A percentile compares a stretch with the other conserved stretches of the same genome.
These are phyloP conservation scores for Takakia lepidozioides DNA, from an alignment of 225 moss, liverwort and hornwort species.

Conservation along the genomic window DNA sequence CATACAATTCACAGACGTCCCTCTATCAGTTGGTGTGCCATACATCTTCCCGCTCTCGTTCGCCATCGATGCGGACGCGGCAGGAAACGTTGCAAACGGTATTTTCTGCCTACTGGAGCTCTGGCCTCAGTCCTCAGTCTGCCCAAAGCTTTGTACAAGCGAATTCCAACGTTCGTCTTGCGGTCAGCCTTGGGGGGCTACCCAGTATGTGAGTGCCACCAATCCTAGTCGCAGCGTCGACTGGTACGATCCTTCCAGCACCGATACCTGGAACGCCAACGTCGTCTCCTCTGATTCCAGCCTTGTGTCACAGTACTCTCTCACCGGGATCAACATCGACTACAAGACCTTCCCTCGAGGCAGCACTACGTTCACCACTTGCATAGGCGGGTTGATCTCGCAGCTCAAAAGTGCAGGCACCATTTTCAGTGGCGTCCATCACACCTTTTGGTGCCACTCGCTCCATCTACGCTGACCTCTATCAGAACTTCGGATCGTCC, in stretches of 20 bases:
- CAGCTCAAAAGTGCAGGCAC: conserved; percentile 6
- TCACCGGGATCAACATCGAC: conserved; percentile 34
- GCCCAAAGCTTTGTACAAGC: conserved; percentile 7
- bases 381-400: conserved; percentile 14
- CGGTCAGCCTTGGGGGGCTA: conserved; percentile 7
- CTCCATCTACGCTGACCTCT: conserved; percentile 6
- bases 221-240: conserved; percentile 1
- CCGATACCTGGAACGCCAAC: conserved; percentile 16
- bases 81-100: conserved; percentile 10
- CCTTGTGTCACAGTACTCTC: conserved; percentile 24
- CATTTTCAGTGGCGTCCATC: conserved; percentile 9
- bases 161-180: conserved; percentile 7
- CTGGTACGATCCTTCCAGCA: conserved; percentile 16
- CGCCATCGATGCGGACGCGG: conserved; percentile 17
- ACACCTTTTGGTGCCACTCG: conserved; percentile 10
- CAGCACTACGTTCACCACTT: conserved; percentile 5
- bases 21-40: conserved; percentile 3
- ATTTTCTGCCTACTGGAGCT: conserved; percentile 7
- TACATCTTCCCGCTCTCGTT: conserved; percentile 21
- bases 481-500: no score
- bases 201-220: conserved; percentile 3
- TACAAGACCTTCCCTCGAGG: conserved; percentile 11
- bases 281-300: conserved; percentile 15
- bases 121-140: conserved; percentile 7
- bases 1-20: conserved; percentile 21